Percentiles rank a stretch among this genome's conserved stretches.
phyloP scores from a whole-genome alignment of 2,329 filamentous ascomycete genomes.

The Claviceps capensis region DNA sequence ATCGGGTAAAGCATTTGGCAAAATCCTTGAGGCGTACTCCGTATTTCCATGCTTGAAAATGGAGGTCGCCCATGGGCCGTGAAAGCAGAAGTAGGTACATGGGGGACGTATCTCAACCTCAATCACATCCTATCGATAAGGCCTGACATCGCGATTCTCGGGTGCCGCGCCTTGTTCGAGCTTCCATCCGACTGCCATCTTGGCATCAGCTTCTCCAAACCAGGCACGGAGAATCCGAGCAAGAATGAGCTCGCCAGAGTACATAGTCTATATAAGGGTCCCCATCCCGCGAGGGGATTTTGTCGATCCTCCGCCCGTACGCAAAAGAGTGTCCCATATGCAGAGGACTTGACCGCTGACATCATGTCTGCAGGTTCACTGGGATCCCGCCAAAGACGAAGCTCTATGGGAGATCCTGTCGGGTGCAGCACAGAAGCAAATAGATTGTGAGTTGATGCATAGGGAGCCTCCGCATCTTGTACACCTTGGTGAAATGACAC shows the following conservation, averaged over 20 bases:
- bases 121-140: not conserved
- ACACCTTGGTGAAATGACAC: not conserved
- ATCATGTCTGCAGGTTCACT: constrained; percentile 51
- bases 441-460: constrained; percentile 56
- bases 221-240: not conserved
- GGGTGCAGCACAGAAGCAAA: constrained; percentile 63
- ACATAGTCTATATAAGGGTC: constrained; percentile 76
- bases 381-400: constrained; percentile 78
- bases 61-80: too few relatives aligned
- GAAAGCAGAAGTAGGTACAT: too few relatives aligned
- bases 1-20: too few relatives aligned
- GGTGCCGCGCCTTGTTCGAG: not conserved
- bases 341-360: constrained; percentile 1
- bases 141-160: not conserved
- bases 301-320: constrained; percentile 74
- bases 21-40: too few relatives aligned
- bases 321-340: constrained; percentile 10
- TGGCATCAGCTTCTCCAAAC: not conserved
- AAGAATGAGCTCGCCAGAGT: constrained; percentile 38
- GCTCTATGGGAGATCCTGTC: constrained; percentile 84
- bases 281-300: constrained; percentile 81
- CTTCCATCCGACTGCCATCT: not conserved
- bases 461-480: too few relatives aligned
- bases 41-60: too few relatives aligned
- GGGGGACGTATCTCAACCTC: not conserved